A percentile compares a stretch with the other conserved stretches of the same genome.
Conservation (phyloP, 2,329 filamentous ascomycete genomes). For the Penicillium sp. region DNA sequence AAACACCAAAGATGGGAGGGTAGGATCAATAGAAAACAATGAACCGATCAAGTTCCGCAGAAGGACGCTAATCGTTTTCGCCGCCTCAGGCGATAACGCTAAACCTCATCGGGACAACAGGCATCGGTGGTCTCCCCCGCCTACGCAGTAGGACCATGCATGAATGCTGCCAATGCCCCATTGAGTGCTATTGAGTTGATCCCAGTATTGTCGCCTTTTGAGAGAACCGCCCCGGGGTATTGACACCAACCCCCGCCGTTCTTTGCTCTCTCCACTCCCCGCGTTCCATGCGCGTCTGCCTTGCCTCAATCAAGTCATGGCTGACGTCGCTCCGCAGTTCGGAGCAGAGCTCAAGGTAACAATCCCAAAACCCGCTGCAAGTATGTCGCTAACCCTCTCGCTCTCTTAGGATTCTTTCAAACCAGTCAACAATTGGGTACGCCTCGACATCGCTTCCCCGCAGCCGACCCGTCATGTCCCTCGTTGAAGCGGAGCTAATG, state of each 20-base stretch:
- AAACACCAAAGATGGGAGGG: not conserved
- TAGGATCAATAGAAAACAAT: not conserved
- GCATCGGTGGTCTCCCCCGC: conserved; percentile 23
- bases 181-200: not conserved
- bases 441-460: conserved; percentile 26
- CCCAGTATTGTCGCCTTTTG: not conserved
- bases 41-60: not conserved
- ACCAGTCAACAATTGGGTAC: conserved; percentile 84
- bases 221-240: not conserved
- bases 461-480: conserved; percentile 12
- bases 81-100: conserved; percentile 2
- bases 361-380: not conserved
- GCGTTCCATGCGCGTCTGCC: conserved; percentile 28
- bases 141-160: conserved; percentile 25
- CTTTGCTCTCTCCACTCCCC: conserved; percentile 4
- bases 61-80: conserved; percentile 8
- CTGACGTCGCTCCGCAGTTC: conserved; percentile 81
- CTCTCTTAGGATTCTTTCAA: conserved; percentile 87
- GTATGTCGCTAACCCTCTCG: conserved; percentile 23
- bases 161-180: not conserved
- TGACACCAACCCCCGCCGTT: not conserved
- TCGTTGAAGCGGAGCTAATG: conserved; percentile 19
- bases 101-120: conserved; percentile 10
- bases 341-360: conserved; percentile 88
- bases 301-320: conserved; percentile 58